phyloP scores from a whole-genome alignment of 2,329 filamentous ascomycete genomes.

The Colletotrichum lini region DNA sequence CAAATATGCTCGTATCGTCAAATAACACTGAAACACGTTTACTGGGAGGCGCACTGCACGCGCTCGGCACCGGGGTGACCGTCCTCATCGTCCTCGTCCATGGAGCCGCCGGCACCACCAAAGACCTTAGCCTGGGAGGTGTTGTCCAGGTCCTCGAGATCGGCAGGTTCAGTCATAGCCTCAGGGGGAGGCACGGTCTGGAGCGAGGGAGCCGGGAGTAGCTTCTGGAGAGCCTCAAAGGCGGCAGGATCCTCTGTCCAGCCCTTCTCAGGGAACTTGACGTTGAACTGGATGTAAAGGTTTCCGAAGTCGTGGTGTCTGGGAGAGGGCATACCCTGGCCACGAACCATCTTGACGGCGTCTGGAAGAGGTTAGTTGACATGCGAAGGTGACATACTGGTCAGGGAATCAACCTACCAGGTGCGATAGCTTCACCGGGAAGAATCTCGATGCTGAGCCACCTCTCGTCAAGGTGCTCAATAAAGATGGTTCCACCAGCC shows the following conservation, averaged over 20 bases:
- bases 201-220: constrained; percentile 80
- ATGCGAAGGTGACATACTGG: background rate
- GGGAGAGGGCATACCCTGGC: constrained; percentile 97
- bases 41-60: constrained; percentile 91
- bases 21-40: constrained; percentile 56
- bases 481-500: constrained; percentile 89
- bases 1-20: constrained; percentile 43
- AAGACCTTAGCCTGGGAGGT: constrained; percentile 77
- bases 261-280: constrained; percentile 93
- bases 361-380: constrained; percentile 65
- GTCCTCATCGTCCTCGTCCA: constrained; percentile 85
- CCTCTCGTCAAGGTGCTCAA: constrained; percentile 97
- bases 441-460: constrained; percentile 96
- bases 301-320: constrained; percentile 97
- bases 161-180: constrained; percentile 91
- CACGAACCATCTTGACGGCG: constrained; percentile 92
- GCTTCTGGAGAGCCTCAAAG: constrained; percentile 84
- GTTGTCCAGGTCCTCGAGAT: constrained; percentile 87
- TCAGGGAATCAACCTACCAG: constrained; percentile 73
- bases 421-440: constrained; percentile 94
- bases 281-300: constrained; percentile 96
- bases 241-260: constrained; percentile 77
- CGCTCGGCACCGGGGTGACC: constrained; percentile 82
- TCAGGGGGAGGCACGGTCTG: constrained; percentile 81
- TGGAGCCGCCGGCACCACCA: constrained; percentile 63